Evolutionary conservation across 768 basidiomycete species (phyloP).

Genomic region (Lactarius vividus): DNA sequence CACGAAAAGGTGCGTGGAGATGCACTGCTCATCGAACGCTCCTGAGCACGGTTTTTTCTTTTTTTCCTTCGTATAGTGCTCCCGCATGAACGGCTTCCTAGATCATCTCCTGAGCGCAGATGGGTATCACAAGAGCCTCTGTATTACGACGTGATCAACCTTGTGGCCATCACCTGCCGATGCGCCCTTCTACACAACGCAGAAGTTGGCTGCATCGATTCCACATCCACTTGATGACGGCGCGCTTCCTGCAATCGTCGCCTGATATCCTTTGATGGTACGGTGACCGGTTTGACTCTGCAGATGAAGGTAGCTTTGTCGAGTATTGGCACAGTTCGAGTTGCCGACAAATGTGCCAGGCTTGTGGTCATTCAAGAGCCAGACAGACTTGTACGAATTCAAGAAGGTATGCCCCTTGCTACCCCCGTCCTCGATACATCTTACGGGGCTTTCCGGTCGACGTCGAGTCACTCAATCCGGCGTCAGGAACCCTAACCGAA

Average conservation of each 20-base stretch:
- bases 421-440: background rate
- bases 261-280: slow-evolving; percentile 51
- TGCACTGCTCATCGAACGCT: too few relatives aligned
- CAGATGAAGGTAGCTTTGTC: slow-evolving; percentile 91
- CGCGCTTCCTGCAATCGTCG: slow-evolving; percentile 18
- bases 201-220: slow-evolving; percentile 52
- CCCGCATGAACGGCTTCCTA: slow-evolving; percentile 87
- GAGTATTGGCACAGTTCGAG: slow-evolving; percentile 96
- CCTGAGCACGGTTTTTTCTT: too few relatives aligned
- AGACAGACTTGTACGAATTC: slow-evolving; percentile 95
- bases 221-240: slow-evolving; percentile 89
- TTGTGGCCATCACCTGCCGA: slow-evolving; percentile 86
- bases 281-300: slow-evolving; percentile 86
- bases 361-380: slow-evolving; percentile 86
- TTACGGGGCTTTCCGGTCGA: slow-evolving; percentile 52
- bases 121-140: slow-evolving; percentile 96
- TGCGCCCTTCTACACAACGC: slow-evolving; percentile 38
- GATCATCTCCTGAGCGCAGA: slow-evolving; percentile 89
- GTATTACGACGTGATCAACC: slow-evolving; percentile 92
- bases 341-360: slow-evolving; percentile 72
- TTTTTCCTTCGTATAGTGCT: slow-evolving; percentile 63
- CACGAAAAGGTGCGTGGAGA: slow-evolving; percentile 66
- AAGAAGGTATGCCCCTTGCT: slow-evolving; percentile 67
- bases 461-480: slow-evolving; percentile 54
- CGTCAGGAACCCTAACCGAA: slow-evolving; percentile 64